Percentiles rank a stretch among this genome's conserved stretches.
phyloP scores from a whole-genome alignment of 345 rosid genomes.

The Eucalyptus coolabah region DNA sequence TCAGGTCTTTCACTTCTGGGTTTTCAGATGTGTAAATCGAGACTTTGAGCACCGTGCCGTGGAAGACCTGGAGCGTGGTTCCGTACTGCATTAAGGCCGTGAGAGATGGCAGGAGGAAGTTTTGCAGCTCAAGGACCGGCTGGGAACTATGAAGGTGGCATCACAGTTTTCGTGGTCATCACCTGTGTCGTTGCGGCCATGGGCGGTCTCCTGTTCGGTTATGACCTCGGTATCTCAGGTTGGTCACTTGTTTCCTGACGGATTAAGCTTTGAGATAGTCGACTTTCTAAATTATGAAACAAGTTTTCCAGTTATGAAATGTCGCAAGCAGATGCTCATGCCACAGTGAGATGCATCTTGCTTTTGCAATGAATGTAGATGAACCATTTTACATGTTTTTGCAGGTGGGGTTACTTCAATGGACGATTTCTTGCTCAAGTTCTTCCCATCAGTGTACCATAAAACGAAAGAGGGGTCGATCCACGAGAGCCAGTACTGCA shows the following conservation, averaged over 20 bases:
- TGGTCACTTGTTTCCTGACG: not conserved
- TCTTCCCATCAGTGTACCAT: slow-evolving; percentile 31
- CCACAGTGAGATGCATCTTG: slow-evolving; percentile 6
- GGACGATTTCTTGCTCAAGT: slow-evolving; percentile 16
- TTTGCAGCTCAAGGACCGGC: slow-evolving; percentile 10
- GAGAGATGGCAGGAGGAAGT: slow-evolving; percentile 18
- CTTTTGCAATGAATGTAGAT: slow-evolving; percentile 33
- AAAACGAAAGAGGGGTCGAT: slow-evolving; percentile 66
- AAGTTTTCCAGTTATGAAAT: not conserved
- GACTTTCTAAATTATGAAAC: not conserved
- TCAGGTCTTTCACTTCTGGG: not conserved
- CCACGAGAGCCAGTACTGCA: slow-evolving; percentile 19
- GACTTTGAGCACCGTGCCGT: not conserved
- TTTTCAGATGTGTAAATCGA: not conserved
- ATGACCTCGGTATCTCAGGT: slow-evolving; percentile 83
- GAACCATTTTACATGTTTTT: slow-evolving; percentile 54
- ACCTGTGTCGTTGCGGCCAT: slow-evolving; percentile 72
- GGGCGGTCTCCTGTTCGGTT: slow-evolving; percentile 86
- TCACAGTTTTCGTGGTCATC: slow-evolving; percentile 44
- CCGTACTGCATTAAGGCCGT: not conserved
- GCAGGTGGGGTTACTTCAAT: slow-evolving; percentile 32
- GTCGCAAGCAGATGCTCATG: not conserved
- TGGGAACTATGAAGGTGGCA: slow-evolving; percentile 31
- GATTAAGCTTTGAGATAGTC: not conserved
- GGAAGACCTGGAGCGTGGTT: not conserved